Base-by-base conservation (phyloP, 2,329 filamentous ascomycete genomes). In the Kalmusia sp. region DNA sequence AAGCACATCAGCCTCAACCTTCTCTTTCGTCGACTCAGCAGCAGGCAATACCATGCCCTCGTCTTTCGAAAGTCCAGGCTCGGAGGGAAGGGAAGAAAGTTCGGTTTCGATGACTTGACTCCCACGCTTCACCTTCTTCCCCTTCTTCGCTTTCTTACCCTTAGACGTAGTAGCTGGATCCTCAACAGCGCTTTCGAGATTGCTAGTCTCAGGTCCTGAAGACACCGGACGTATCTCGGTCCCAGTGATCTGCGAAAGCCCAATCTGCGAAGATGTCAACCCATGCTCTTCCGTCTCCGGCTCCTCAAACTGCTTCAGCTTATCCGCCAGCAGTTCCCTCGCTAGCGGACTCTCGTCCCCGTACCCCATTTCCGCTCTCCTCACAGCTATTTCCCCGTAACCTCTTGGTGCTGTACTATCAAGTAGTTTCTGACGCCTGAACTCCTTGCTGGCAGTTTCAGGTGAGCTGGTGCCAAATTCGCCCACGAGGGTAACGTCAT, bases 401-500 rank as follows among this genome's bases (percentile, higher is more conserved):
- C 49, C 54, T 1, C 40, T 44, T 1, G 67, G 68, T 8, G 55
- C 53, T 0, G 69, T 73, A 25, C 39, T 57, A n/a, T 69, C 66
- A 5, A 69, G 43, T 11, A 71, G 43, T 46, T 73, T 72, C 47
- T 69, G 62, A 15, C 54, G 43, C 5, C 53, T 60, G 30, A 61
- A 45, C n/a, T 63, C 62, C 39, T 71, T 73, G 3, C 49, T 49
- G n/a, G 60, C 44, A 21, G 49, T 22, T 41, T 63, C 56, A 6
- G 56, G 53, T 0, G 61, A 58, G 7, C 49, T 54, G 30, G 51
- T 28, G 19, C 46, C 47, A 2, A 64, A 57, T 11, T 72, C 69
- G 27, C 64, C 70, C 14, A 73, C 63, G 34, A 73, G 65, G 2
- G 69, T 72, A 46, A 64, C 66, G 35, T 69, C 68, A 44, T 72